phyloP scores from a whole-genome alignment of 2,329 filamentous ascomycete species.

The Mycocentrospora acerina region DNA sequence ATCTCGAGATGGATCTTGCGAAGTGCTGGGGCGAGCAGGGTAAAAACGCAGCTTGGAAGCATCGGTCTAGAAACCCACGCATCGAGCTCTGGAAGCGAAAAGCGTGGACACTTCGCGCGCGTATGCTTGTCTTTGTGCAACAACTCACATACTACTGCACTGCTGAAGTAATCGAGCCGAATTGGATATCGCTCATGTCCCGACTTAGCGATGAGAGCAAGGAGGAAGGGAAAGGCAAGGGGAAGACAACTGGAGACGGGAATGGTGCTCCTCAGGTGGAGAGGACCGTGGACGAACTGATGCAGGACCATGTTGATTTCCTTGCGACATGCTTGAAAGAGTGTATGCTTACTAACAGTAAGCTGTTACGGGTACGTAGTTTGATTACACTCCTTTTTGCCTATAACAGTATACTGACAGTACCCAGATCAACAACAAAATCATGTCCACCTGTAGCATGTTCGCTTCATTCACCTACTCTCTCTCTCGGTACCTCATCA shows the following conservation, averaged over 20 bases:
- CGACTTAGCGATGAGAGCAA: slow-evolving; percentile 64
- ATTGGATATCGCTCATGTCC: slow-evolving; percentile 94
- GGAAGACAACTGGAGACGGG: slow-evolving; percentile 28
- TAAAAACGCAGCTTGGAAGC: slow-evolving; percentile 77
- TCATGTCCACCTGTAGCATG: slow-evolving; percentile 93
- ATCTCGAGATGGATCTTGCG: slow-evolving; percentile 84
- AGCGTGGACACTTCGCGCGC: slow-evolving; percentile 85
- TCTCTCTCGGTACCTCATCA: slow-evolving; percentile 80
- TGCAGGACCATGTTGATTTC: slow-evolving; percentile 99
- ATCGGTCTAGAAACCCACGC: slow-evolving; percentile 69
- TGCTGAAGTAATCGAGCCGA: slow-evolving; percentile 94
- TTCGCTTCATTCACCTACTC: slow-evolving; percentile 90
- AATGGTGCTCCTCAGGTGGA: slow-evolving; percentile 51
- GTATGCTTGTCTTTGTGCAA: slow-evolving; percentile 97
- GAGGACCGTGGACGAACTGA: slow-evolving; percentile 91
- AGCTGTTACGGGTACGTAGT: slow-evolving; percentile 78
- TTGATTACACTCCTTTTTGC: too few relatives aligned
- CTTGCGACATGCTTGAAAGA: slow-evolving; percentile 97
- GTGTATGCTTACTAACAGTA: slow-evolving; percentile 98
- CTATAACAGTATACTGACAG: too few relatives aligned
- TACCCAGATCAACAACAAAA: slow-evolving; percentile 88
- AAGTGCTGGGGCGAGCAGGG: slow-evolving; percentile 89
- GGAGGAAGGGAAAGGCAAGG: slow-evolving; percentile 50
- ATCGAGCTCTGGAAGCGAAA: slow-evolving; percentile 91
- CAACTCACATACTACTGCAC: slow-evolving; percentile 97